These are phyloP conservation scores for Lyophyllum atratum DNA, from an alignment of 768 basidiomycete genomes.

Conservation along the genomic window DNA sequence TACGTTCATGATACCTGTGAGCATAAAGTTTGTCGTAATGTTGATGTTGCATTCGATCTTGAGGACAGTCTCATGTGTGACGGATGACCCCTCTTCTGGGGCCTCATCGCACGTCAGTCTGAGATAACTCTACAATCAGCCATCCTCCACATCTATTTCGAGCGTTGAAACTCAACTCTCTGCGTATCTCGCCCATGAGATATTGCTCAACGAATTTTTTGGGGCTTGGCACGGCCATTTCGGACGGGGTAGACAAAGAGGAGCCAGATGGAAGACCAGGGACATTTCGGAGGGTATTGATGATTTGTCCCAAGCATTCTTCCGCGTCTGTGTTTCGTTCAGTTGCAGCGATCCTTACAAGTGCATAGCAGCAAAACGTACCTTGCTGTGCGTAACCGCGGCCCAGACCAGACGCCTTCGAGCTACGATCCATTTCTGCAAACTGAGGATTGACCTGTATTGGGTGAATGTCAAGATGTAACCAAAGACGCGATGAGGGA, in stretches of 20 bases:
- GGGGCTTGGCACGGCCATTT: conserved; percentile 27
- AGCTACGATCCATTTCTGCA: conserved; percentile 62
- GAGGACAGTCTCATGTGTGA: conserved; percentile 69
- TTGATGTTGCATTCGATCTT: conserved; percentile 95
- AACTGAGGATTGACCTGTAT: conserved; percentile 85
- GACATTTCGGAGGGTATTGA: conserved; percentile 72
- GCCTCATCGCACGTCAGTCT: conserved; percentile 85
- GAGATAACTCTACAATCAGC: background rate
- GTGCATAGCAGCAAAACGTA: conserved; percentile 29
- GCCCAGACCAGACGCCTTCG: conserved; percentile 33
- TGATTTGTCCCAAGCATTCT: conserved; percentile 82
- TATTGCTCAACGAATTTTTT: conserved; percentile 79
- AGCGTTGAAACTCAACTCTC: conserved; percentile 48
- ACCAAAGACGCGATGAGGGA: background rate
- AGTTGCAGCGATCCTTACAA: background rate
- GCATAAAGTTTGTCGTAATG: conserved; percentile 85
- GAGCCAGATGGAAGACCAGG: conserved; percentile 40
- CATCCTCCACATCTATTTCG: background rate
- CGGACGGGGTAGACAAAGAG: conserved; percentile 15
- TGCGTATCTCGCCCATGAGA: conserved; percentile 75
- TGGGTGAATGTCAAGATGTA: background rate
- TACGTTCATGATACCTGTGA: conserved; percentile 81
- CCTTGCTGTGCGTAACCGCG: conserved; percentile 81
- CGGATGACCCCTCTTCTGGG: conserved; percentile 70
- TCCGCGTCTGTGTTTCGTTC: conserved; percentile 73